Conservation (phyloP, 2,329 filamentous ascomycete species). For the Colletotrichum viniferum region DNA sequence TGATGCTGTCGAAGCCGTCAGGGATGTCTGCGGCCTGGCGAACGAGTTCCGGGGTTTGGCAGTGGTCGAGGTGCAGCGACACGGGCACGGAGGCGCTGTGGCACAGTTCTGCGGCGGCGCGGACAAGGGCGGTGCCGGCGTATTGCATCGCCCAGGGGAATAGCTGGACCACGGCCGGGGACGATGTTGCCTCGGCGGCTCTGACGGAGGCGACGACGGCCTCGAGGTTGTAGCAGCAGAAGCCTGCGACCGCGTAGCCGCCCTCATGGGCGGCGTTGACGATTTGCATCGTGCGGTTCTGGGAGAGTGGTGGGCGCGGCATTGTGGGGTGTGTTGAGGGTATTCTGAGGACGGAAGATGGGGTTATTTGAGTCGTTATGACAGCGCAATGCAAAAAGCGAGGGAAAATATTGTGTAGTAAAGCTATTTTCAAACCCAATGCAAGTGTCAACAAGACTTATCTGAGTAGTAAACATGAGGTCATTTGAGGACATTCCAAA, state of each 20-base stretch:
- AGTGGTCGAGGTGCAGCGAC: slow-evolving; percentile 71
- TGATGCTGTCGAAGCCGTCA: slow-evolving; percentile 70
- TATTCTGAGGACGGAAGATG: neutral
- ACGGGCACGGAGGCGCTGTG: slow-evolving; percentile 61
- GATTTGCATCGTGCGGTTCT: slow-evolving; percentile 38
- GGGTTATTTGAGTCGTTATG: neutral
- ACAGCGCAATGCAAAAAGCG: neutral
- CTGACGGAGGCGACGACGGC: slow-evolving; percentile 69
- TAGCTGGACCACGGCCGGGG: slow-evolving; percentile 71
- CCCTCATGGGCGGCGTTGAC: slow-evolving; percentile 56
- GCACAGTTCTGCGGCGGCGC: slow-evolving; percentile 61
- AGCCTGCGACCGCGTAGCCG: slow-evolving; percentile 57
- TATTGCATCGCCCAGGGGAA: slow-evolving; percentile 75
- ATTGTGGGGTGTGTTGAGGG: neutral
- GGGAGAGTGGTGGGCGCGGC: neutral
- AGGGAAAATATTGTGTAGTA: fast-evolving
- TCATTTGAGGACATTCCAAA: neutral
- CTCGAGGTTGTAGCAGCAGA: slow-evolving; percentile 69
- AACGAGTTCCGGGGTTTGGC: slow-evolving; percentile 62
- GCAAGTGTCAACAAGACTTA: neutral
- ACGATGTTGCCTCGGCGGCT: slow-evolving; percentile 69
- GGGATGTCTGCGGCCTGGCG: slow-evolving; percentile 55
- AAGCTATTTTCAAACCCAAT: too few relatives aligned
- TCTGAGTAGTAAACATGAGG: neutral
- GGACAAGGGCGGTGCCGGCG: slow-evolving; percentile 57